Base-by-base conservation (phyloP, 176 grass and related monocot species). In the Triticum turgidum region DNA sequence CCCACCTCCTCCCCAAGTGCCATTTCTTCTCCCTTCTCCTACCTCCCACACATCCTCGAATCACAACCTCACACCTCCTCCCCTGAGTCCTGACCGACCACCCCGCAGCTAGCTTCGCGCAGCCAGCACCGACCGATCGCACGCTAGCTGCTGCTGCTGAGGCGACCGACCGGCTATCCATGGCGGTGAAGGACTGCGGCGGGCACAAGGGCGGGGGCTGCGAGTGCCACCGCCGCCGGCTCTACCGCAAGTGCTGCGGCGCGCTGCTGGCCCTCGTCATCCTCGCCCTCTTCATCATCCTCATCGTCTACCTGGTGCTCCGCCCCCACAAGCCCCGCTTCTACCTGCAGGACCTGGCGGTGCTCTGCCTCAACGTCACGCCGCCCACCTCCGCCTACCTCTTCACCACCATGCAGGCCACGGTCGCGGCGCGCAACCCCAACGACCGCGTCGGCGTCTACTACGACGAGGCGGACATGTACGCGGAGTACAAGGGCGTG, bases 311-410 rank as follows among this genome's bases (percentile, higher is more conserved):
- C 85, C 89, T 95, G 22, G 83, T 76, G 15, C 88, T 98, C 7
- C 93, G 86, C 1, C 91, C 93, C 0, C 85, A 94, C 29, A 98
- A 90, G 41, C 95, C 95, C 2, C 5, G 0, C 2, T 93, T 91
- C 89, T 92, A 95, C 91, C 95, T 98, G 32, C 93, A 95, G 76
- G 91, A 95, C 89, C 81, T 89, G 4, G 85, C 88, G 1, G 84
- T 98, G 85, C 72, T 88, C 34, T 90, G 90, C 89, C 88, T 98
- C 34, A 98, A 95, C 89, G 71, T 95, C 0, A 95, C 95, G 0
- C 89, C 91, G 12, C 89, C 95, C 6, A 8, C 87, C n/a, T 87
- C 93, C 18, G 22, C 85, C 18, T 88, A 83, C 85, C 95, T 97
- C 62, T 84, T 93, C 95, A 77, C 90, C 66, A 90, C 85, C 34